These are phyloP conservation scores for Stipa capillata DNA, from an alignment of 176 grass and related monocot genomes.

Conservation along the genomic window DNA sequence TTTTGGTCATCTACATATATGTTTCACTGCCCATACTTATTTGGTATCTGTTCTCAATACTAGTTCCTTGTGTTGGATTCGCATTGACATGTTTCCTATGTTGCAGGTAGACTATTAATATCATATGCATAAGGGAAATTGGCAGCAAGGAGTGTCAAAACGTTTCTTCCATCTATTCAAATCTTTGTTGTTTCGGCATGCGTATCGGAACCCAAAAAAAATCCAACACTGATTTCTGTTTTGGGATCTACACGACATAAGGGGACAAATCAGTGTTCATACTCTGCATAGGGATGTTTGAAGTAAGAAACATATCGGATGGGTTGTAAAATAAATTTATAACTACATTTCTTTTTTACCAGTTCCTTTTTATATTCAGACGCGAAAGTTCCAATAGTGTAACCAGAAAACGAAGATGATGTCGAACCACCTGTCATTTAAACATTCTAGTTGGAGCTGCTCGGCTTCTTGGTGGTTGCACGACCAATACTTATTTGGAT, in stretches of 20 bases:
- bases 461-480: background rate
- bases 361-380: background rate
- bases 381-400: background rate
- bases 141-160: constrained; percentile 19
- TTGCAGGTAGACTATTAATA: constrained; percentile 31
- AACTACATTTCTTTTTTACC: background rate
- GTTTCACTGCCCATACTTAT: background rate
- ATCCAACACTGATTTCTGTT: constrained; percentile 10
- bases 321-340: constrained; percentile 40
- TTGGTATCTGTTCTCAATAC: background rate
- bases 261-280: constrained; percentile 4
- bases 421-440: background rate
- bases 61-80: background rate
- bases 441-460: background rate
- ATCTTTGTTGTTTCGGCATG: constrained; percentile 38
- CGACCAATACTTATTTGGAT: background rate
- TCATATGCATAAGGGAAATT: constrained; percentile 31
- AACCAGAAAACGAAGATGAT: background rate
- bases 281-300: constrained; percentile 25
- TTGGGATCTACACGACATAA: constrained; percentile 1
- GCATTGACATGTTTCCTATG: background rate
- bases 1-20: background rate
- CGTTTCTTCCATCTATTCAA: constrained; percentile 44
- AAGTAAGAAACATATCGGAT: constrained; percentile 33
- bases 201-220: background rate